Percentiles rank a stretch among this genome's conserved stretches.
Conservation (phyloP, 257 asterid genomes). For the Solanum commersonii region DNA sequence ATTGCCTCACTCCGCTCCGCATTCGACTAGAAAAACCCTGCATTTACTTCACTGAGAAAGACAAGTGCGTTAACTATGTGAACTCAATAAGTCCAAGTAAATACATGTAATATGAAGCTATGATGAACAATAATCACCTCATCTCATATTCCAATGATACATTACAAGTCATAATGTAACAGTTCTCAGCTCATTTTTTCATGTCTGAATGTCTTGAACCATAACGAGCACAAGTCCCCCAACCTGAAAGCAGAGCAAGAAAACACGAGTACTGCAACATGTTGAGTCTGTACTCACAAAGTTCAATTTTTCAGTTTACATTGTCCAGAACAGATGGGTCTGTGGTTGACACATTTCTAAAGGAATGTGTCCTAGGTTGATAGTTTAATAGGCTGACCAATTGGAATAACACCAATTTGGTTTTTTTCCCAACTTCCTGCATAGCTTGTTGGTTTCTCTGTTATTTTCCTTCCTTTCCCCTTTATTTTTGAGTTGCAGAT, state of each 20-base stretch:
- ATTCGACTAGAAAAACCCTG: slow-evolving; percentile 92
- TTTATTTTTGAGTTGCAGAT: neutral
- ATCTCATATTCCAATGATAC: slow-evolving; percentile 94
- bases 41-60: slow-evolving; percentile 75
- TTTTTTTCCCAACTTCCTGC: neutral
- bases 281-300: neutral
- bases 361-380: neutral
- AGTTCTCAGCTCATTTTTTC: slow-evolving; percentile 94
- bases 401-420: neutral
- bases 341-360: neutral
- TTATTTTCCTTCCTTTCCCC: neutral
- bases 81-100: neutral
- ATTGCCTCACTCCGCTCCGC: slow-evolving; percentile 97
- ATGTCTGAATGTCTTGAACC: slow-evolving; percentile 99
- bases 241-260: slow-evolving; percentile 37
- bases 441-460: neutral
- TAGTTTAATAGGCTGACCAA: neutral
- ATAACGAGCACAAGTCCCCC: slow-evolving; percentile 99
- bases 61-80: slow-evolving; percentile 10
- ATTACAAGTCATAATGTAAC: slow-evolving; percentile 73
- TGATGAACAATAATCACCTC: slow-evolving; percentile 39
- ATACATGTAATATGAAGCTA: neutral
- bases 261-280: neutral
- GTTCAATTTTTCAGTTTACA: neutral
- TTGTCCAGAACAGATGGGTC: neutral